Base-by-base conservation (phyloP, 805 yeast genomes). In the Cyberlindnera veronae region DNA sequence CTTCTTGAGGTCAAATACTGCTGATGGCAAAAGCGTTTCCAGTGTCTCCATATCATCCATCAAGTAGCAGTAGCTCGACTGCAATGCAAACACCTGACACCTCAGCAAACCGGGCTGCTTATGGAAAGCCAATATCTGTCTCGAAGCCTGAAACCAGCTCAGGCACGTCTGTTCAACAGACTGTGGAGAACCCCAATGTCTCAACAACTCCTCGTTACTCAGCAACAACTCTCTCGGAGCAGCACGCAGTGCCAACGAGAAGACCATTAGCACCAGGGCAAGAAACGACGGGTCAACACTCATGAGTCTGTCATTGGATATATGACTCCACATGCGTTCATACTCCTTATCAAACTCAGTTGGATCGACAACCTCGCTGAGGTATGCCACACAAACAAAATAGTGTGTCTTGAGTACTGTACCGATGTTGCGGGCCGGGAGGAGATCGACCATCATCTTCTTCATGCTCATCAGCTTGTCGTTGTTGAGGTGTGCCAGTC, bases 61-160 rank as follows among this genome's bases (percentile, higher is more conserved):
- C 15, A 44, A 20, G 1, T 21, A 13, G n/a, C 44, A 39, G 29
- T 37, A 47, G 19, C 20, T 27, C 9, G 40, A 16, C 18, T 46
- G 47, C 4, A 46, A 29, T 5, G 39, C 24, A 21, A 43, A 40
- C 0, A 36, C 19, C 21, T 44, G 51, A 7, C 19, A 17, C 30
- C 42, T 38, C 6, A 35, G 3, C 6, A 47, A 7, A 5, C 36
- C 31, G 5, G 23, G 32, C 18, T 36, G 34, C 18, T 33, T 42
- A 21, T 41, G 24, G 27, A 48, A 45, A 2, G 49, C 39, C 27
- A 46, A 12, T 5, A 46, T 44, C 29, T 50, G 51, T 29, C 48
- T 37, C 13, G 57, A 33, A 3, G 52, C 46, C 26, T 38, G 30
- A 26, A 50, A 50, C 53, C 51, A 50, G 3, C 9, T 32, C 17